Conservation (phyloP, 176 grass and related monocot genomes). For the Saccharum spontaneum region DNA sequence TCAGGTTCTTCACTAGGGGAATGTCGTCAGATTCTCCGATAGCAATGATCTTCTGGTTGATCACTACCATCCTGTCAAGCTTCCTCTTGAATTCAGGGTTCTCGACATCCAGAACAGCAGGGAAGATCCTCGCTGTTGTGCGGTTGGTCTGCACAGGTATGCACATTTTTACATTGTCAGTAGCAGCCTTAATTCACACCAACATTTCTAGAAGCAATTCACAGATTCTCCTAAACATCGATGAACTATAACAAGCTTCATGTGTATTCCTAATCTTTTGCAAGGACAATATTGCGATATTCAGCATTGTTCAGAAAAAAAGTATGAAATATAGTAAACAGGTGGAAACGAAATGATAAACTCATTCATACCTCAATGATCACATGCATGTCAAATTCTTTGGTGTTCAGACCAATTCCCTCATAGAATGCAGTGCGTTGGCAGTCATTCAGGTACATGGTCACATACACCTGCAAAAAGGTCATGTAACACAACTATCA, state of each 20-base stretch:
- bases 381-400: conserved; percentile 99
- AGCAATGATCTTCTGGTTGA: conserved; percentile 68
- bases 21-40: conserved; percentile 49
- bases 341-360: not conserved
- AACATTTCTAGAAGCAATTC: not conserved
- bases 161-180: conserved; percentile 7
- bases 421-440: conserved; percentile 88
- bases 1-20: conserved; percentile 81
- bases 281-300: conserved; percentile 9
- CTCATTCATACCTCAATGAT: conserved; percentile 80
- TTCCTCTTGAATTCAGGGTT: conserved; percentile 99
- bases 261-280: not conserved
- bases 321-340: not conserved
- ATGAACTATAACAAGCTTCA: not conserved
- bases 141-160: conserved; percentile 78
- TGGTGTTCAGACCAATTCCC: conserved; percentile 89
- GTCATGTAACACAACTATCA: not conserved
- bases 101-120: conserved; percentile 84
- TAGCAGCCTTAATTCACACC: not conserved
- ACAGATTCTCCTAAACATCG: conserved; percentile 10
- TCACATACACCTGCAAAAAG: conserved; percentile 84
- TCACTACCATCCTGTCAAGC: conserved; percentile 79
- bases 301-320: not conserved
- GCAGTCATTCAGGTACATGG: conserved; percentile 98
- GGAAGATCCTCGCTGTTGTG: conserved; percentile 93